A percentile compares a stretch with the other conserved stretches of the same genome.
These are phyloP conservation scores for Marchantia paleacea DNA, from an alignment of 225 moss, liverwort and hornwort species.

Conservation along the genomic window DNA sequence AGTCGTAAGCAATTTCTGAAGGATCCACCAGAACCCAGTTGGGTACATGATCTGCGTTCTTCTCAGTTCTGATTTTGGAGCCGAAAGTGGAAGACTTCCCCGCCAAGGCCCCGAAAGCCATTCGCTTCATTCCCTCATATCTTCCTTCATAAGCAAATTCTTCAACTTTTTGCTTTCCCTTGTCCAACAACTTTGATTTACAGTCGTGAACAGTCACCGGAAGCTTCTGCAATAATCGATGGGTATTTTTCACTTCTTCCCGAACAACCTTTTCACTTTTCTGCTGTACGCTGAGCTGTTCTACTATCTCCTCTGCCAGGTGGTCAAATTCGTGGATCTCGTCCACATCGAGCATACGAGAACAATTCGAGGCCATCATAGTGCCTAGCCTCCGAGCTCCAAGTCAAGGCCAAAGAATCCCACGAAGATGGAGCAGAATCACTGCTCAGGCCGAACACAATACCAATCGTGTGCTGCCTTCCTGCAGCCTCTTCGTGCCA, in stretches of 20 bases:
- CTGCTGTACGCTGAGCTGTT: background rate
- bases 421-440: too few species aligned
- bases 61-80: background rate
- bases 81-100: background rate
- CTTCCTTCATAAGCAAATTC: background rate
- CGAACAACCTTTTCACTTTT: background rate
- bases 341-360: background rate
- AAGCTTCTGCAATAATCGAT: background rate
- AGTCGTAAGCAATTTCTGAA: background rate
- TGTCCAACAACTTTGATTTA: background rate
- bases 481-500: too few species aligned
- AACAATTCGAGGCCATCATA: background rate
- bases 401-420: background rate
- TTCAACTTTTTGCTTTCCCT: conserved; percentile 4
- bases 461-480: too few species aligned
- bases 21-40: background rate
- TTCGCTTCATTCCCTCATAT: background rate
- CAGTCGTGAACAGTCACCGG: background rate
- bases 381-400: background rate
- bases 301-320: background rate
- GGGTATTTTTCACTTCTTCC: background rate
- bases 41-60: background rate
- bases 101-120: background rate
- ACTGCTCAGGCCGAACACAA: too few species aligned
- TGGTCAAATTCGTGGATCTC: background rate